Base-by-base conservation (phyloP, 2,329 filamentous ascomycete species). In the Talaromyces sp. region DNA sequence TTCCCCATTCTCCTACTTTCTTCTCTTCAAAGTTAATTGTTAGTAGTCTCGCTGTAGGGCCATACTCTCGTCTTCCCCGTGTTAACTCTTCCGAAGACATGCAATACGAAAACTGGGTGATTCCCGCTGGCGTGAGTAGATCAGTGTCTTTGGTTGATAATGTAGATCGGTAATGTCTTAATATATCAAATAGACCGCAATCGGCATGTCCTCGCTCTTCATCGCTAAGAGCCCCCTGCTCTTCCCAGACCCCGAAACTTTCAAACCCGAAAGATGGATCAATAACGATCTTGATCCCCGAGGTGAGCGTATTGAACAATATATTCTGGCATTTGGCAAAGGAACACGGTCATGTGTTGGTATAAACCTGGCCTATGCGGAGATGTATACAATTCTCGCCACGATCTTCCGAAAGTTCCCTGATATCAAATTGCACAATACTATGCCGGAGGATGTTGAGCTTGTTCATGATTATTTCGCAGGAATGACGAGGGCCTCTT, bases 221-320 rank as follows among this genome's bases (percentile, higher is more conserved):
- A 62, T 69, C 31, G 59, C 65, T 11, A 69, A 60, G 39, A 66
- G 64, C 19, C 64, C 67, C 14, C 39, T 63, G 9, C 52, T 64
- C 14, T 75, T 72, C 61, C 69, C 68, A 6, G 66, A 72, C n/a
- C 67, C 72, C 11, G 35, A 60, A 5, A 22, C 31, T 1, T 74
- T 75, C 60, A 63, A 71, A 5, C 74, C 74, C 0, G 69, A 72
- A n/a, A 57, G 75, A n/a, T 77, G 73, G 72, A n/a, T 73, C 33
- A 33, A 41, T 8, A 31, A 13, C 11, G n/a, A 63, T 22, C 22
- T 22, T 22, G 22, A 22, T 22, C 22, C 22, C 22, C 22, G 22
- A 22, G 22, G 22, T 22, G 22, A 22, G 43, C 67, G 60, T 24
- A 39, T 67, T 16, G 65, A 68, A 13, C 31, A 66, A 27, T 67